A percentile compares a stretch with the other conserved stretches of the same genome.
Conservation (phyloP, 2,329 filamentous ascomycete genomes). For the Calonectria pteridis region DNA sequence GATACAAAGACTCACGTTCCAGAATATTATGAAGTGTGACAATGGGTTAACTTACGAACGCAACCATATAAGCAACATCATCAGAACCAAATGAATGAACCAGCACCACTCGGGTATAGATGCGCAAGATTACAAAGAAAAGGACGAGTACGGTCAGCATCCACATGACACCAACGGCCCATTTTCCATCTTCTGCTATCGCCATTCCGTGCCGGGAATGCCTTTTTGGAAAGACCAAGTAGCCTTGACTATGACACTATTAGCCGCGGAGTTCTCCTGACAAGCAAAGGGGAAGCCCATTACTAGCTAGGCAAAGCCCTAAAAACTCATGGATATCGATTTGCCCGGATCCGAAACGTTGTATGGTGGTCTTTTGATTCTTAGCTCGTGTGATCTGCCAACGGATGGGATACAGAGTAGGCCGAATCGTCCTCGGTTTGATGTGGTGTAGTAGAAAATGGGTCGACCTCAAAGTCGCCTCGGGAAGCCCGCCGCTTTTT, state of each 20-base stretch:
- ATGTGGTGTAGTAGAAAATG: background rate
- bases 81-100: constrained; percentile 46
- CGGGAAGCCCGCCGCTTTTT: background rate
- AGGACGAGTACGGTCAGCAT: constrained; percentile 33
- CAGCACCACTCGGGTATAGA: constrained; percentile 49
- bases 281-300: background rate
- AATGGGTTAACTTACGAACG: background rate
- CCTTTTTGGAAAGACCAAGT: no score
- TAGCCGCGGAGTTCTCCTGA: background rate
- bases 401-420: background rate
- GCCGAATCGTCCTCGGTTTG: background rate
- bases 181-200: constrained; percentile 4
- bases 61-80: constrained; percentile 44
- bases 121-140: constrained; percentile 47
- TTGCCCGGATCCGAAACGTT: background rate
- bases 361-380: background rate
- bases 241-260: background rate
- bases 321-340: background rate
- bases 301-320: background rate
- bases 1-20: background rate
- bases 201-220: background rate
- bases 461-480: background rate
- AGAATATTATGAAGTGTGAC: background rate
- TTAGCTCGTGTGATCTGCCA: background rate
- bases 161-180: constrained; percentile 29